Evolutionary conservation across 768 basidiomycete species (phyloP), one percentile per base, ranked within the genome.

Genomic region (Rhizopogon roseolus): DNA sequence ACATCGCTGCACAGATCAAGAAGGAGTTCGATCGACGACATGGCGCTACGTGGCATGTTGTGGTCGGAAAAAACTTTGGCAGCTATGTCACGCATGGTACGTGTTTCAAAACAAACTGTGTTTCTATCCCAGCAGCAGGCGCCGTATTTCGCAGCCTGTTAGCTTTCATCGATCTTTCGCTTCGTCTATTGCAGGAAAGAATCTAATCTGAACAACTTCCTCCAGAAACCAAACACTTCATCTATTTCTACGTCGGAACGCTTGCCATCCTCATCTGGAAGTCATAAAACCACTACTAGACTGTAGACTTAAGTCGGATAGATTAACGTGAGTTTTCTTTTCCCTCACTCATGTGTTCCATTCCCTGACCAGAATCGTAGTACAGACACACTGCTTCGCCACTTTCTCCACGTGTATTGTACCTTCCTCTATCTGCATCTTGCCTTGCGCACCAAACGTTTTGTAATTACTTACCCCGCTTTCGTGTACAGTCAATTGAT

Each of bases 31-130:
- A 98, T 79, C 80, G 85, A 73, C 78, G 88, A 71, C 86, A 93
- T 62, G 92, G 93, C 25, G 85, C 91, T 53, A 97, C 95, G 62
- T 98, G 96, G 96, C 96, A 98, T 70, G 93, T 94, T 70, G 94
- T 98, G 60, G 96, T 96, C 49, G 96, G 96, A 56, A 98, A 96
- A 80, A 97, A 98, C 77, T 98, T 96, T 82, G 95, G 95, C 49
- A 93, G 90, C 74, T 98, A 95, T 68, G 95, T 98, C 41, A 97
- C 95, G 42, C 95, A 97, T 66, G 95, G 94, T 96, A 61, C 63
- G 86, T 71, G 32, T 51, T 55, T 27, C 54, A 52, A 19, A 52
- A 53, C 53, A 22, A 19, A 14, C 16, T 25, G 22, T 36, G 5
- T 53, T 34, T 50, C 41, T 17, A 50, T 19, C 34, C 32, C 34